phyloP scores from a whole-genome alignment of 1,284 basidiomycete species.

The Heterobasidion irregulare region DNA sequence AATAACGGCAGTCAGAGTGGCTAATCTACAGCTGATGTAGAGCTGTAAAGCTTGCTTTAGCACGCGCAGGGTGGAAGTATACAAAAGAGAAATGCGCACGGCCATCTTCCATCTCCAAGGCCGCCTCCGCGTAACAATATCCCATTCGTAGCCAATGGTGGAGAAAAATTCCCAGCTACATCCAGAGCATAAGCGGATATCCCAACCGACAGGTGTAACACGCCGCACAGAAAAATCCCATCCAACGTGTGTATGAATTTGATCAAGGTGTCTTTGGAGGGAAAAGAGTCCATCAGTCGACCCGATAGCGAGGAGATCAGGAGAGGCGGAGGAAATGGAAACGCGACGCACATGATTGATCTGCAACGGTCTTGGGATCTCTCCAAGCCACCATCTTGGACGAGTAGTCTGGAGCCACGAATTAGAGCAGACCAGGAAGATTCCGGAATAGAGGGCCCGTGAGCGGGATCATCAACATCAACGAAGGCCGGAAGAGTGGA shows the following conservation, averaged over 20 bases:
- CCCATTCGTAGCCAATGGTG: constrained; percentile 4
- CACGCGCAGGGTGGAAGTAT: neutral
- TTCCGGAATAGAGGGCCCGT: no score
- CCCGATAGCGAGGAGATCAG: no score
- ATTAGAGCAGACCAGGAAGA: no score
- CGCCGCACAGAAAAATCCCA: neutral
- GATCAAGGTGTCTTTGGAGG: neutral
- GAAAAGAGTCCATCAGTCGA: neutral
- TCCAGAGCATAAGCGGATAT: neutral
- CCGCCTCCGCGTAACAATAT: constrained; percentile 3
- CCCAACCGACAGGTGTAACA: neutral
- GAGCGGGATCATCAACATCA: no score
- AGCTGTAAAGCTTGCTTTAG: neutral
- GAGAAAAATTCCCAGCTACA: constrained; percentile 7
- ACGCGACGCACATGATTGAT: neutral
- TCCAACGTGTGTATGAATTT: neutral
- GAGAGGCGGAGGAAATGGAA: neutral
- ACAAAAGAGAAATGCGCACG: neutral
- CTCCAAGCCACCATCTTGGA: neutral
- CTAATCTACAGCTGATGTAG: constrained; percentile 2
- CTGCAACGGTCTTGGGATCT: neutral
- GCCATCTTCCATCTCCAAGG: constrained; percentile 4
- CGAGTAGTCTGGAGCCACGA: no score
- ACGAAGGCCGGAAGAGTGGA: no score
- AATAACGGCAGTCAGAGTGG: constrained; percentile 1